A percentile compares a stretch with the other conserved stretches of the same genome.
These are phyloP conservation scores for Rhynchosporium graminicola DNA, from an alignment of 2,329 filamentous ascomycete genomes.

Conservation along the genomic window DNA sequence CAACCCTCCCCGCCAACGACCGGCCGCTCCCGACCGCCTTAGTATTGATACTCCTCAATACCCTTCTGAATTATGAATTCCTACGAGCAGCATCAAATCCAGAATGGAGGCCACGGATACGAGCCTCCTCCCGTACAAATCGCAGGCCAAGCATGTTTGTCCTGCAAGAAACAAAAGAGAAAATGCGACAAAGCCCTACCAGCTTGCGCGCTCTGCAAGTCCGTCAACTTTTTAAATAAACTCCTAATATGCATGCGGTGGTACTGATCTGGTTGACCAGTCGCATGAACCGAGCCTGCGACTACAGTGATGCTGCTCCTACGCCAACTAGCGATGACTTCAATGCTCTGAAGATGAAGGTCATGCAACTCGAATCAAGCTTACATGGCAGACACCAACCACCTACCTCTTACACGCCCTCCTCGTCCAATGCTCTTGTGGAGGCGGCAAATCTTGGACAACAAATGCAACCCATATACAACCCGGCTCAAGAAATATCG, in stretches of 20 bases:
- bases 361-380: constrained; percentile 44
- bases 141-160: constrained; percentile 46
- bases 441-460: constrained; percentile 27
- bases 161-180: constrained; percentile 52
- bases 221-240: not conserved
- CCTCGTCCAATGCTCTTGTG: constrained; percentile 25
- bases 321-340: constrained; percentile 46
- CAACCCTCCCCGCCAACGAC: not conserved
- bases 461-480: constrained; percentile 27
- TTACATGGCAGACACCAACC: constrained; percentile 36
- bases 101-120: constrained; percentile 2
- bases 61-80: not conserved
- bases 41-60: not conserved
- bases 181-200: constrained; percentile 54
- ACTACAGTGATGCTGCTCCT: constrained; percentile 44
- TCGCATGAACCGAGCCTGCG: constrained; percentile 46
- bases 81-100: constrained; percentile 5
- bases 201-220: constrained; percentile 48
- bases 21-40: constrained; percentile 13
- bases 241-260: not conserved
- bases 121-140: not conserved
- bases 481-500: constrained; percentile 30
- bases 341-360: constrained; percentile 42
- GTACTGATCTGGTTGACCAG: not conserved
- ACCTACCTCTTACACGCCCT: constrained; percentile 33